Evolutionary conservation across 371 early-diverging fungal genomes (phyloP).

Genomic region (Mycotypha africana): DNA sequence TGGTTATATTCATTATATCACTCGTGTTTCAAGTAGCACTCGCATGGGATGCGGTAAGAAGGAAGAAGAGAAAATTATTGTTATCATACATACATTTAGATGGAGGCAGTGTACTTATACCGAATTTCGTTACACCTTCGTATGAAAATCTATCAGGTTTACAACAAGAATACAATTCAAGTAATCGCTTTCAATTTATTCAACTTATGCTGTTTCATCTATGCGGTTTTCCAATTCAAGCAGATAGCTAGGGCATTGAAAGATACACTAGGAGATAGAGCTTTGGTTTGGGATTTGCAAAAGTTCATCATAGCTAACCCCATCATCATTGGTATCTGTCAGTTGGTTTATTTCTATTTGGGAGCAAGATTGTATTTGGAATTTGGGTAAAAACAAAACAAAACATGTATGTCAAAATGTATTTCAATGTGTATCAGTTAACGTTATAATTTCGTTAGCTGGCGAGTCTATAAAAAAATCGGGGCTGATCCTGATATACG

Average conservation of each 20-base stretch:
- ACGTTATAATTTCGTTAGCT: too few species aligned
- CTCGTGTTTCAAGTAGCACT: slow-evolving; percentile 69
- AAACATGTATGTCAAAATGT: too few species aligned
- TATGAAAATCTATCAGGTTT: slow-evolving; percentile 43
- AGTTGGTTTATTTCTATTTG: slow-evolving; percentile 34
- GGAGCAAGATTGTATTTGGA: slow-evolving; percentile 67
- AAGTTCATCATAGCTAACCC: slow-evolving; percentile 34
- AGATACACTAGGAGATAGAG: background rate
- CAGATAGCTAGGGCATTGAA: slow-evolving; percentile 28
- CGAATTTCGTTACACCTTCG: too few species aligned
- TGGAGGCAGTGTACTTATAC: background rate
- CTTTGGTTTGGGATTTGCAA: slow-evolving; percentile 7
- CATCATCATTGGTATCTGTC: slow-evolving; percentile 37
- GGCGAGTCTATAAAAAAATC: slow-evolving; percentile 87
- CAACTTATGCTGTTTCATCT: slow-evolving; percentile 73
- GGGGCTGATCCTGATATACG: slow-evolving; percentile 69
- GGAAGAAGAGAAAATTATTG: background rate
- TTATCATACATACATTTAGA: background rate
- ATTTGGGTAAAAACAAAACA: slow-evolving; percentile 73
- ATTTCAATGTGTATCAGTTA: too few species aligned
- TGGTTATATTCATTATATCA: slow-evolving; percentile 71
- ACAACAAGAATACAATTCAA: slow-evolving; percentile 83
- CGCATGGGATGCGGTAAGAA: slow-evolving; percentile 72
- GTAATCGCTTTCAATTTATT: slow-evolving; percentile 79
- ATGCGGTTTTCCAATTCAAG: slow-evolving; percentile 68